Evolutionary conservation across 768 basidiomycete species (phyloP), one percentile per base, ranked within the genome.

Genomic region (Calocera viscosa): DNA sequence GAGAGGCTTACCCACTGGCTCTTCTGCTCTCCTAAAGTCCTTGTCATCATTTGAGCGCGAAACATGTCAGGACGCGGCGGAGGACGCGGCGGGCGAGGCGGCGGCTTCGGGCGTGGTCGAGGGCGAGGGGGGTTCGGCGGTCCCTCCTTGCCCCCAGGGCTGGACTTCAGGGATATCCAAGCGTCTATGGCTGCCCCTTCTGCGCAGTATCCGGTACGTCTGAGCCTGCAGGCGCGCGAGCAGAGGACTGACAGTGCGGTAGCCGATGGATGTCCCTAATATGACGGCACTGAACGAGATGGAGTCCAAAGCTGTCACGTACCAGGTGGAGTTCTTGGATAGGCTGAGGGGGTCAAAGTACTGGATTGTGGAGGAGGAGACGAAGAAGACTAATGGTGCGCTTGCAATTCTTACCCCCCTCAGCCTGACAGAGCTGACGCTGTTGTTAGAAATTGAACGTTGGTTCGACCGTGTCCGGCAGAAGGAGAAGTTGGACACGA

Each of bases 391-490:
- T 2, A 81, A 80, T 63, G 89, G 82, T 82, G 65, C 60, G 76
- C 70, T 30, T 30, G 34, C 43, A n/a, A 11, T 26, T 7, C 8
- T 40, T 3, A 8, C 38, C 33, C 38, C 10, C 67, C 38, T 64
- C 33, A 41, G 8, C 33, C 26, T 19, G 17, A 1, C 24, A 65
- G 63, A 47, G n/a, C 60, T 69, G 40, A 66, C 67, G 41, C 26
- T 49, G 34, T 38, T 63, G 41, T 28, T 70, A 89, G 91, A 90
- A 47, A 76, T 92, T 2, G 84, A 87, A 47, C 84, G 88, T 32
- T 93, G 91, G 74, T 90, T 89, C 19, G 91, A 93, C 76, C 90
- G 89, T 75, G 91, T 91, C 74, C 82, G 86, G 7, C 84, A 86
- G 1, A 85, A 84, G 8, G 74, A 78, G 7, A 35, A 38, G 14